Conservation (phyloP, 352 stramenopile species). For the Pythium insidiosum region DNA sequence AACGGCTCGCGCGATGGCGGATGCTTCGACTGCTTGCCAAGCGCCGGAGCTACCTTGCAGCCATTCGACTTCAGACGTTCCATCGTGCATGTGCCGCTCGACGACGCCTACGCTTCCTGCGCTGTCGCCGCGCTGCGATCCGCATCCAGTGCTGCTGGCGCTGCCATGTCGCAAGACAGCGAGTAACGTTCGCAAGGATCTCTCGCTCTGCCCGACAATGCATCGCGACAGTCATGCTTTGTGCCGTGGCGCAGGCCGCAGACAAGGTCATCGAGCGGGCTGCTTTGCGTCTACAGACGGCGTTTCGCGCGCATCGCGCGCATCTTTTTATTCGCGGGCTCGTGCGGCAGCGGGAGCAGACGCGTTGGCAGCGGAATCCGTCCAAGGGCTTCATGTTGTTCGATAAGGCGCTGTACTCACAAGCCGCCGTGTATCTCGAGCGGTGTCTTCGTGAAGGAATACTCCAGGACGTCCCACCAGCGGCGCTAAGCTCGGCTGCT, state of each 20-base stretch:
- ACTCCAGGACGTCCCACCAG: slow-evolving; percentile 12
- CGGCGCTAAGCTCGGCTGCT: too few relatives aligned
- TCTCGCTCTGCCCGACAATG: slow-evolving; percentile 8
- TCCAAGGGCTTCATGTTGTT: slow-evolving; percentile 40
- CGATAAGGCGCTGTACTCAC: slow-evolving; percentile 20
- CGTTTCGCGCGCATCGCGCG: slow-evolving; percentile 30
- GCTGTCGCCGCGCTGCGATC: slow-evolving; percentile 18
- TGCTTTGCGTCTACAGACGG: slow-evolving; percentile 28
- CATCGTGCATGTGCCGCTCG: slow-evolving; percentile 32
- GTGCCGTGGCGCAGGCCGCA: slow-evolving; percentile 15
- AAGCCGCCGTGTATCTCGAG: slow-evolving; percentile 42
- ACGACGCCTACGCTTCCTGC: slow-evolving; percentile 16
- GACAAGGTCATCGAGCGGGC: slow-evolving; percentile 15
- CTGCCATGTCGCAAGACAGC: slow-evolving; percentile 16
- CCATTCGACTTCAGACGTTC: slow-evolving; percentile 30
- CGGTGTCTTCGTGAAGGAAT: slow-evolving; percentile 36
- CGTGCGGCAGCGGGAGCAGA: slow-evolving; percentile 20
- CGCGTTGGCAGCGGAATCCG: slow-evolving; percentile 40
- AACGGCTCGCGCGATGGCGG: slow-evolving; percentile 17
- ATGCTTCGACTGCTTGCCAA: slow-evolving; percentile 16
- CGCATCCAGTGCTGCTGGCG: slow-evolving; percentile 47
- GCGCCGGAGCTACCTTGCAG: slow-evolving; percentile 12
- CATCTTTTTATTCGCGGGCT: slow-evolving; percentile 27
- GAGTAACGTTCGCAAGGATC: slow-evolving; percentile 15
- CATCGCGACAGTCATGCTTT: slow-evolving; percentile 7